Base-by-base conservation (phyloP, 495 filamentous ascomycete genomes). In the Aspergillus sparsus region DNA sequence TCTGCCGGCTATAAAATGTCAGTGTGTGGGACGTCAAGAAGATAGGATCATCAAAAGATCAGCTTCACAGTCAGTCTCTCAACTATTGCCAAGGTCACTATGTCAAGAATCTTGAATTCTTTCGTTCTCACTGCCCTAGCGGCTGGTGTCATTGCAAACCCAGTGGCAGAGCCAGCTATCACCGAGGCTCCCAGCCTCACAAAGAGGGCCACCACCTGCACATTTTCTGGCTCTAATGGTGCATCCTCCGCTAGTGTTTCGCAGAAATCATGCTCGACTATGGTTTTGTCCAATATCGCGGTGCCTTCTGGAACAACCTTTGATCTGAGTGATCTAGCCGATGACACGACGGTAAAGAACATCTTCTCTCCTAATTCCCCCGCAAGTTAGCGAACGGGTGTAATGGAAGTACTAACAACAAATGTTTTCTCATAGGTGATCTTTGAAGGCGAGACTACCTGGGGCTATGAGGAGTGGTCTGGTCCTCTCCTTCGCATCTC, bases 291-390 rank as follows among this genome's bases (percentile, higher is more conserved):
- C n/a, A 61, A 60, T 45, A 60, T 85, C 46, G 74, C 74, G n/a
- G 82, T 85, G 0, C 81, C 81, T 2, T 74, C 81, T 12, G 82
- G 81, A 18, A 71, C 69, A 3, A 85, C 80, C 6, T 72, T 85
- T 2, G 77, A 85, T 59, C 68, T 85, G 42, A 79, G 75, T 32
- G 68, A 71, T 34, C 71, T 85, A 7, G 72, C 68, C 7, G 62
- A 70, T 13, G 80, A 75, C 41, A 82, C 81, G 9, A 71, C 64
- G 7, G 76, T 78, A 63, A 63, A 66, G 16, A 74, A 69, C 21
- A 27, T 27, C 21, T 27, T 27, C 73, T 73, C 50, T 77, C 77
- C 61, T 2, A 15, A 0, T 16, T 42, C 5, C n/a, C 7, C 15
- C 27, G 1, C 21, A 32, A 31, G 45, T 12, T n/a, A 1, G 9